Conservation (phyloP, 768 basidiomycete genomes). For the Phylloporus rhodoxanthus region DNA sequence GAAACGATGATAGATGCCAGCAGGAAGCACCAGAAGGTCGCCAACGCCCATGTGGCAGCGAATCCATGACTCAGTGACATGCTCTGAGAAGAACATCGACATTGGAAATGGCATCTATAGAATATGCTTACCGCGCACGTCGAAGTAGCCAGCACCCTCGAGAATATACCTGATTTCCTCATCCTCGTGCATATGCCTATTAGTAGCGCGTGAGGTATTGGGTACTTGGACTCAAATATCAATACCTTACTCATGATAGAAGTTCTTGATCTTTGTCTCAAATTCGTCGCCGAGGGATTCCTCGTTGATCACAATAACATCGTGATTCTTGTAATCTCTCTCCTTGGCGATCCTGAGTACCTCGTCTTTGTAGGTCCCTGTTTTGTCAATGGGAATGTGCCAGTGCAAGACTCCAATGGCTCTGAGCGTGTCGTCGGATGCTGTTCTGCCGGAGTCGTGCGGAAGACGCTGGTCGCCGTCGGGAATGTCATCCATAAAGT, state of each 20-base stretch:
- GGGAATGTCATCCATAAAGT: conserved; percentile 64
- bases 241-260: conserved; percentile 68
- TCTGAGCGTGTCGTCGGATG: conserved; percentile 45
- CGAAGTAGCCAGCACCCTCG: conserved; percentile 82
- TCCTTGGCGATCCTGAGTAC: conserved; percentile 60
- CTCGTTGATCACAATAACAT: conserved; percentile 69
- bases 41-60: conserved; percentile 70
- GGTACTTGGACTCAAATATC: not conserved
- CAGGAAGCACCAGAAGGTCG: conserved; percentile 77
- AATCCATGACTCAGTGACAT: conserved; percentile 69
- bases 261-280: conserved; percentile 73
- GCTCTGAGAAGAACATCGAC: conserved; percentile 38
- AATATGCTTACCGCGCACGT: conserved; percentile 61
- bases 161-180: conserved; percentile 89
- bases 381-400: conserved; percentile 56
- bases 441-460: conserved; percentile 58
- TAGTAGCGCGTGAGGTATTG: not conserved
- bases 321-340: conserved; percentile 76
- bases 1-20: conserved; percentile 91
- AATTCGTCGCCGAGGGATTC: conserved; percentile 74
- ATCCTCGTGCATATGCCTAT: conserved; percentile 92
- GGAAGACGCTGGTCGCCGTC: conserved; percentile 80
- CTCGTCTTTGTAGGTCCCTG: conserved; percentile 41
- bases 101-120: not conserved
- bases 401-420: conserved; percentile 62